These are phyloP conservation scores for Neonothopanus nambi DNA, from an alignment of 1,284 basidiomycete species.

Conservation along the genomic window DNA sequence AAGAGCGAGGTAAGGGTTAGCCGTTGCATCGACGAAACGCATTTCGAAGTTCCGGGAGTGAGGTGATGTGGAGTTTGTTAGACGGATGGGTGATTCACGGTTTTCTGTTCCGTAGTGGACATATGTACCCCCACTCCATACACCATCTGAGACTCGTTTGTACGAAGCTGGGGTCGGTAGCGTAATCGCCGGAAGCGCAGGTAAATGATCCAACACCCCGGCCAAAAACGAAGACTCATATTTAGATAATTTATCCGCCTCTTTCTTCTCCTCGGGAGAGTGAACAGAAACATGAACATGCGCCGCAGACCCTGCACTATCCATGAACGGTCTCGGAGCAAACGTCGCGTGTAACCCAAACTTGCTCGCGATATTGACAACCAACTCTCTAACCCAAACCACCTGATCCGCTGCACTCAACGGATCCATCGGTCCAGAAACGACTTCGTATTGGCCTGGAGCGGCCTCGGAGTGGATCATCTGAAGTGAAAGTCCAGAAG, in stretches of 20 bases:
- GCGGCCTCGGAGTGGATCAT: conserved; percentile 67
- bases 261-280: conserved; percentile 16
- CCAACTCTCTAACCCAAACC: conserved; percentile 53
- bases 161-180: conserved; percentile 54
- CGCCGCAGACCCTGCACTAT: conserved; percentile 46
- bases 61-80: conserved; percentile 38
- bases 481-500: conserved; percentile 50
- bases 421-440: conserved; percentile 53
- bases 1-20: conserved; percentile 40
- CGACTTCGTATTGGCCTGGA: conserved; percentile 67
- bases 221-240: conserved; percentile 33
- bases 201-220: conserved; percentile 47
- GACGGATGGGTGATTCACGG: conserved; percentile 50
- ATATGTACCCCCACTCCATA: conserved; percentile 59
- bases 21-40: conserved; percentile 46
- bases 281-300: conserved; percentile 55
- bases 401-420: conserved; percentile 57
- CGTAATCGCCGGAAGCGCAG: conserved; percentile 47
- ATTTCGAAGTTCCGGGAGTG: conserved; percentile 48
- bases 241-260: conserved; percentile 12
- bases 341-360: conserved; percentile 58
- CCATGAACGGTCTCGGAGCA: conserved; percentile 43
- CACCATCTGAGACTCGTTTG: conserved; percentile 49
- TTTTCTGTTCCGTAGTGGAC: conserved; percentile 55
- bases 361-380: conserved; percentile 51